Base-by-base conservation (phyloP, 768 basidiomycete species). In the Naganishia randhawae region DNA sequence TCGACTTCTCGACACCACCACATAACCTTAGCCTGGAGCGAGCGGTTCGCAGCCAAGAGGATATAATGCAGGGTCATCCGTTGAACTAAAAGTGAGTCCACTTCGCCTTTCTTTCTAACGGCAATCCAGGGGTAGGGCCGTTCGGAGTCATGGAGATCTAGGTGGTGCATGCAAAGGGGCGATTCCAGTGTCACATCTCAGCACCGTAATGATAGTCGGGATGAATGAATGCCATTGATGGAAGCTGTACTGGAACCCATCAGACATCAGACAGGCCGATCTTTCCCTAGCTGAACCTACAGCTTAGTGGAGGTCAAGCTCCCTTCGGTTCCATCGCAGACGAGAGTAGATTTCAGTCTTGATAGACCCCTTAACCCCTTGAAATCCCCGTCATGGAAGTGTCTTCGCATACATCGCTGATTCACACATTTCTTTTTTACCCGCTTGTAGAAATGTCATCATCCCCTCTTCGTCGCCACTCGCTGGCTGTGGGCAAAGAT, bases 381-480 rank as follows among this genome's bases (percentile, higher is more conserved):
- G n/a, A n/a, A n/a, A n/a, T n/a, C n/a, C n/a, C n/a, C n/a, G n/a
- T n/a, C n/a, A n/a, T n/a, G n/a, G n/a, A n/a, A n/a, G n/a, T n/a
- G n/a, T n/a, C n/a, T n/a, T n/a, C n/a, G n/a, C n/a, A n/a, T n/a
- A n/a, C 25, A 48, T 48, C 45, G 45, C 45, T 48, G 7, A 48
- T 42, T 11, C 45, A 48, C 45, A 48, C 14, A n/a, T 48, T 48
- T 42, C 14, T 16, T n/a, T 17, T 48, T n/a, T 17, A n/a, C 4
- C 45, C n/a, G n/a, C 19, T 48, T 22, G 3, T 22, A 48, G n/a
- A n/a, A 39, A 61, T 61, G 57, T 61, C 57, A 13, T 41, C 37
- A 27, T 61, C 57, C 14, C 57, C 57, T 14, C 25, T 29, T 19
- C 65, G 65, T 27, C 65, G 65, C 33, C 65, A 66, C 52, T 66